phyloP scores from a whole-genome alignment of 2,329 filamentous ascomycete species.

The Talaromyces piceae region DNA sequence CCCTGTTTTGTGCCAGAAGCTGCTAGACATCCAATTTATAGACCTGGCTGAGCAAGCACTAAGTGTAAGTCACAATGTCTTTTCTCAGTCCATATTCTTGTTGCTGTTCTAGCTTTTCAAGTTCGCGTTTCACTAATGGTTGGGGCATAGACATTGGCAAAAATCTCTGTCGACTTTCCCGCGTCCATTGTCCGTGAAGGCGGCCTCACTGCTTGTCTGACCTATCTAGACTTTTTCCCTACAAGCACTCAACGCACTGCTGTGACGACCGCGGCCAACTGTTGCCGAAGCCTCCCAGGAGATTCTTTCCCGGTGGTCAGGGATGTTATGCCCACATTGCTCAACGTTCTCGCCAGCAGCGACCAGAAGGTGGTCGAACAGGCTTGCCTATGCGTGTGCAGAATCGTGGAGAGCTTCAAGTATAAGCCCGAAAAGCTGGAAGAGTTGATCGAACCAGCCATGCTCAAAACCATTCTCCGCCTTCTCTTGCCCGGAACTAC shows the following conservation, averaged over 20 bases:
- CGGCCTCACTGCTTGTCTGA: constrained; percentile 88
- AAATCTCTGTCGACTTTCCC: constrained; percentile 94
- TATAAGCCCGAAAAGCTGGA: constrained; percentile 81
- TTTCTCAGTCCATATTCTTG: constrained; percentile 1
- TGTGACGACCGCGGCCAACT: constrained; percentile 95
- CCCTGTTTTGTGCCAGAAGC: constrained; percentile 85
- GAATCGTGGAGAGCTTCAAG: constrained; percentile 96
- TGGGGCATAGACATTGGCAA: constrained; percentile 67
- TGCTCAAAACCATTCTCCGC: constrained; percentile 76
- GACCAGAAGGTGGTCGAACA: constrained; percentile 97
- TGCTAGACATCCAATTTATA: constrained; percentile 94
- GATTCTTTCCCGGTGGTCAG: constrained; percentile 87
- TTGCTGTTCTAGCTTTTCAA: background rate
- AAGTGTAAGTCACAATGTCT: constrained; percentile 57
- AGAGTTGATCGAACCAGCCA: constrained; percentile 79
- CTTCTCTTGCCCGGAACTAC: constrained; percentile 89
- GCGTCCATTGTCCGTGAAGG: constrained; percentile 92
- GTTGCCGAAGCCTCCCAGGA: constrained; percentile 90
- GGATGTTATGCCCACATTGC: constrained; percentile 92
- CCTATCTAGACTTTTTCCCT: constrained; percentile 93
- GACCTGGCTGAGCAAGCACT: constrained; percentile 94
- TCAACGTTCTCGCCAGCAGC: constrained; percentile 82
- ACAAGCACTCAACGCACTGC: constrained; percentile 95
- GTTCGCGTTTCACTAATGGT: no score
- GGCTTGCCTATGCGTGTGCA: constrained; percentile 86